Percentiles rank a stretch among this genome's conserved stretches.
Evolutionary conservation across 768 basidiomycete genomes (phyloP).

Genomic region (Suillus luteus): DNA sequence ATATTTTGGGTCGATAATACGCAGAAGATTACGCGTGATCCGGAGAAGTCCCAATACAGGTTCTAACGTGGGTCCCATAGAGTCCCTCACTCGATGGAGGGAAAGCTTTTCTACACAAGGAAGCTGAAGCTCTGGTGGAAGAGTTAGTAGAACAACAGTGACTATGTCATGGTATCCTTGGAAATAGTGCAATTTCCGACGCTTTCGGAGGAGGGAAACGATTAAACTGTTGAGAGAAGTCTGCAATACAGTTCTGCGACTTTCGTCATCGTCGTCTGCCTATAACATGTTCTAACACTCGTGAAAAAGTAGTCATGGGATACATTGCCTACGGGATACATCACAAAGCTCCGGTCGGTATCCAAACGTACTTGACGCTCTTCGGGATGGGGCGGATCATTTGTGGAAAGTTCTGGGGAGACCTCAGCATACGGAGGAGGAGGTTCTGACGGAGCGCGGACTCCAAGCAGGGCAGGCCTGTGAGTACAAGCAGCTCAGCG

Average conservation of each 20-base stretch:
- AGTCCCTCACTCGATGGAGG: slow-evolving; percentile 74
- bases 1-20: slow-evolving; percentile 68
- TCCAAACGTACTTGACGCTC: slow-evolving; percentile 88
- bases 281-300: slow-evolving; percentile 18
- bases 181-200: slow-evolving; percentile 79
- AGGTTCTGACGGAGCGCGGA: slow-evolving; percentile 43
- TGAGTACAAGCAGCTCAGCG: slow-evolving; percentile 6
- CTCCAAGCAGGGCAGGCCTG: slow-evolving; percentile 34
- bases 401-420: slow-evolving; percentile 17
- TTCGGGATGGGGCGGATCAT: slow-evolving; percentile 55
- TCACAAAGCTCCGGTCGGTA: slow-evolving; percentile 90
- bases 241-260: slow-evolving; percentile 49
- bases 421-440: slow-evolving; percentile 29
- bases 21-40: slow-evolving; percentile 72
- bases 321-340: slow-evolving; percentile 82
- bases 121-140: slow-evolving; percentile 60
- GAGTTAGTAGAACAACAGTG: slow-evolving; percentile 77
- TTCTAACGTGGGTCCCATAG: slow-evolving; percentile 84
- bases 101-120: slow-evolving; percentile 71
- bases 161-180: slow-evolving; percentile 94
- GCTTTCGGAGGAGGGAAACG: slow-evolving; percentile 70
- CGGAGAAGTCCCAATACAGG: slow-evolving; percentile 80
- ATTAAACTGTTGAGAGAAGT: slow-evolving; percentile 69
- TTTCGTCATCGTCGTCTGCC: slow-evolving; percentile 15
- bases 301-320: slow-evolving; percentile 13